Percentiles rank a stretch among this genome's conserved stretches.
Evolutionary conservation across 129 eudicot species (phyloP).

Genomic region (Kitagawia praeruptora): DNA sequence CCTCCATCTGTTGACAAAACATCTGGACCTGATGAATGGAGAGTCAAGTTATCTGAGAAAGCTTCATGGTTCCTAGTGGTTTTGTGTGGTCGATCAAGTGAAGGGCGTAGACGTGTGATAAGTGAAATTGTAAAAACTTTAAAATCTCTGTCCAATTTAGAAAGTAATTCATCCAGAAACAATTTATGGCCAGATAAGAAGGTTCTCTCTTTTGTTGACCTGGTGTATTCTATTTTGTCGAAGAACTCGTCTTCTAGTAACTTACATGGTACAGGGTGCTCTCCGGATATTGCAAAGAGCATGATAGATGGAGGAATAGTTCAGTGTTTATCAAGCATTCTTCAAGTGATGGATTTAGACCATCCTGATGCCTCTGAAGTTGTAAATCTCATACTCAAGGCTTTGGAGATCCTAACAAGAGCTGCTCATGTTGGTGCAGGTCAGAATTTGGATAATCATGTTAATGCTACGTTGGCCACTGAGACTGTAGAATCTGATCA

Average conservation of each 20-base stretch:
- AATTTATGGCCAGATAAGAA: conserved; percentile 69
- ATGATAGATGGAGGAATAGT: conserved; percentile 97
- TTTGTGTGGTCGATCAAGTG: conserved; percentile 89
- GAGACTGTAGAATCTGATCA: conserved; percentile 34
- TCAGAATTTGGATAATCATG: conserved; percentile 43
- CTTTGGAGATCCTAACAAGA: conserved; percentile 83
- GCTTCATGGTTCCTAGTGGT: conserved; percentile 97
- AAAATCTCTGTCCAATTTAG: conserved; percentile 48
- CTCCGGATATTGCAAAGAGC: conserved; percentile 91
- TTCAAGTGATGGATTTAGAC: conserved; percentile 89
- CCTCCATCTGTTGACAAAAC: conserved; percentile 45
- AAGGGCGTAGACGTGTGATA: conserved; percentile 88
- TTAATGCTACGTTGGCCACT: conserved; percentile 24
- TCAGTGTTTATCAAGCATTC: conserved; percentile 67
- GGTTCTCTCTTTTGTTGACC: conserved; percentile 69
- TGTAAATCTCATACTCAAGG: conserved; percentile 75
- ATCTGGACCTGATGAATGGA: conserved; percentile 76
- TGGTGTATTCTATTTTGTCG: conserved; percentile 77
- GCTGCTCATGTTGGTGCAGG: conserved; percentile 69
- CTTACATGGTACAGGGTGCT: conserved; percentile 79
- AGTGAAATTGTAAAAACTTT: conserved; percentile 87
- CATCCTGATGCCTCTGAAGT: conserved; percentile 93
- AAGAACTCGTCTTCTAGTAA: conserved; percentile 77
- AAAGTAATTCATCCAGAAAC: conserved; percentile 41
- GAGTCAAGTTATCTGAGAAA: conserved; percentile 80